These are phyloP conservation scores for Moesziomyces sp. DNA, from an alignment of 1,284 basidiomycete species.

Conservation along the genomic window DNA sequence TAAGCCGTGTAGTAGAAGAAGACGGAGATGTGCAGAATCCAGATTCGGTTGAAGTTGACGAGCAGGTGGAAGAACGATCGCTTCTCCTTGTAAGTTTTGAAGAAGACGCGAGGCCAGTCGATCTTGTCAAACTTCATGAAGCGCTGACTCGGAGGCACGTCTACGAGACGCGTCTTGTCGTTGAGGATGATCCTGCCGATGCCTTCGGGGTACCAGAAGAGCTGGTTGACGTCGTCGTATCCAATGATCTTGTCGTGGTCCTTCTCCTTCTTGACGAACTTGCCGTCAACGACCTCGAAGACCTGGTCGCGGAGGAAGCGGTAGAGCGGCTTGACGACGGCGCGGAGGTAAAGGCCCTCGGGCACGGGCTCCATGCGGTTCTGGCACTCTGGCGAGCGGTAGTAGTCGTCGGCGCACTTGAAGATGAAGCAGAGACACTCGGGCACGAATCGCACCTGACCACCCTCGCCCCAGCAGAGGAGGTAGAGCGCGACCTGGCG, in stretches of 20 bases:
- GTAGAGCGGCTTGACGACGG: conserved; percentile 95
- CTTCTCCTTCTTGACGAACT: conserved; percentile 87
- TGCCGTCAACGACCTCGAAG: conserved; percentile 95
- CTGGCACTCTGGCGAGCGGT: conserved; percentile 98
- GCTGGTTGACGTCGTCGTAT: conserved; percentile 98
- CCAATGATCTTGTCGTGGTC: conserved; percentile 97
- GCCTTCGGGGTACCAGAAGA: conserved; percentile 99
- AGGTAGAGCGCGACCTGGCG: conserved; percentile 96
- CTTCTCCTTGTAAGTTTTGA: conserved; percentile 68
- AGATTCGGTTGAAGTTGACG: conserved; percentile 68
- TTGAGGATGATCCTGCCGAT: conserved; percentile 88
- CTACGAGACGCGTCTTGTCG: conserved; percentile 79
- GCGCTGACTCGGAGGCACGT: conserved; percentile 66
- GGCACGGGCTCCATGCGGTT: conserved; percentile 91
- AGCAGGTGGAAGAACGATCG: conserved; percentile 66
- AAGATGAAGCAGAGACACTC: conserved; percentile 99
- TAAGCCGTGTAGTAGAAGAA: conserved; percentile 71
- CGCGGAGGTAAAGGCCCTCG: conserved; percentile 90
- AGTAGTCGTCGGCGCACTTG: conserved; percentile 99
- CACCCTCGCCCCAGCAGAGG: conserved; percentile 97
- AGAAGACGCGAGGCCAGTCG: conserved; percentile 66
- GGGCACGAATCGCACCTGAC: conserved; percentile 96
- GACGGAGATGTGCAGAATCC: conserved; percentile 67
- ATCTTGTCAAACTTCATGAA: conserved; percentile 69
- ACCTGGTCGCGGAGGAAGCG: conserved; percentile 97